Base-by-base conservation (phyloP, 768 basidiomycete genomes). In the Galerina sulciceps region DNA sequence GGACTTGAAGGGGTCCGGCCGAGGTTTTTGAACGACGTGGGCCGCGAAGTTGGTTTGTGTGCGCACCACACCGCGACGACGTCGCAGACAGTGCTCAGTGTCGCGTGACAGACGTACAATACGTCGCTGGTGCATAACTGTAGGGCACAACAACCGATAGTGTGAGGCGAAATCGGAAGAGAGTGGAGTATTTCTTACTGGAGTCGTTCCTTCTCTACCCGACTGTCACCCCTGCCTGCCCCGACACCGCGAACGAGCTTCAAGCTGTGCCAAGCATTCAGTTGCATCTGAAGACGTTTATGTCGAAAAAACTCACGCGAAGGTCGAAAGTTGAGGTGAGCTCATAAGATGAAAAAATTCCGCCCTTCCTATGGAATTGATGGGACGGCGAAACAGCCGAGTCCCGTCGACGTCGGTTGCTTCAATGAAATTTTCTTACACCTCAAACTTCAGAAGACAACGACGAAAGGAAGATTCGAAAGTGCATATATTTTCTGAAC, bases 1-100 rank as follows among this genome's bases (percentile, higher is more conserved):
- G 35, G 90, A 75, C 3, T 75, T 71, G 70, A 90, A 85, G 5
- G 93, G 93, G 70, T 93, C 91, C 18, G 83, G 75, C 36, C 59
- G 50, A 23, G 59, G 42, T 50, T 49, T 41, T 14, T 43, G 5
- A 34, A 42, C 52, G 37, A 38, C 37, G 14, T 38, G 37, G 47
- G 43, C 10, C 4, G 48, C 49, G 13, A 46, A 17, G n/a, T 26
- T 56, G 43, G 42, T 56, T 37, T 56, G 50, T 10, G 49, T 20
- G 23, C 45, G 58, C 37, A 51, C 49, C 20, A 20, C 22, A 8
- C 49, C 49, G 23, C 37, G 49, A 36, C 22, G 58, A 36, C 22
- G 58, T 14, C 52, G 58, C 17, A 59, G 14, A 54, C 44, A 41
- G 17, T 34, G 51, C 51, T 59, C 58, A 26, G 44, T 22, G 35